phyloP scores from a whole-genome alignment of 257 asterid genomes.

The Nicotiana noctiflora region DNA sequence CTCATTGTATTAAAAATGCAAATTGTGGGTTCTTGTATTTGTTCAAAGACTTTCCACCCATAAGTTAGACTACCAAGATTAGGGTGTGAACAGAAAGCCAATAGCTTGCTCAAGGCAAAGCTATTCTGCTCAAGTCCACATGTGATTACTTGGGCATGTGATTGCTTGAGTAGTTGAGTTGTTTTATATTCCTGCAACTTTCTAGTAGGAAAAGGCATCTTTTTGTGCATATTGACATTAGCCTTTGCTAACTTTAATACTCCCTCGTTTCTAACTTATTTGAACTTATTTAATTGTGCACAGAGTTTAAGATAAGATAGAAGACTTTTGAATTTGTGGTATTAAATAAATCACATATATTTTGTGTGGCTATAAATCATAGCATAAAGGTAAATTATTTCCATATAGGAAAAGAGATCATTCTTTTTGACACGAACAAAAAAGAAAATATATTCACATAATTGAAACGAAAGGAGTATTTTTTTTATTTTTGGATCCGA shows the following conservation, averaged over 20 bases:
- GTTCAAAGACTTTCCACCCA: constrained; percentile 39
- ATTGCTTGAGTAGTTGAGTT: constrained; percentile 41
- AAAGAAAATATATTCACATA: too few species aligned
- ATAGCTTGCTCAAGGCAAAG: constrained; percentile 65
- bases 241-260: neutral
- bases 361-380: too few species aligned
- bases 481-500: too few species aligned
- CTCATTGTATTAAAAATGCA: constrained; percentile 65
- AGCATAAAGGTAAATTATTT: too few species aligned
- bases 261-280: too few species aligned
- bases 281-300: too few species aligned
- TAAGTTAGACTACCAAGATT: constrained; percentile 31
- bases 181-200: constrained; percentile 39
- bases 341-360: too few species aligned
- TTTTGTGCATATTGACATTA: constrained; percentile 15
- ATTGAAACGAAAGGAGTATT: too few species aligned
- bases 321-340: too few species aligned
- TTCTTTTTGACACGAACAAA: too few species aligned
- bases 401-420: too few species aligned
- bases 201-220: constrained; percentile 36
- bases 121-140: constrained; percentile 41
- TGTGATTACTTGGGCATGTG: constrained; percentile 45
- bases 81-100: constrained; percentile 66
- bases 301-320: too few species aligned
- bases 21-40: constrained; percentile 48